phyloP scores from a whole-genome alignment of 257 asterid genomes.

The Coffea canephora region DNA sequence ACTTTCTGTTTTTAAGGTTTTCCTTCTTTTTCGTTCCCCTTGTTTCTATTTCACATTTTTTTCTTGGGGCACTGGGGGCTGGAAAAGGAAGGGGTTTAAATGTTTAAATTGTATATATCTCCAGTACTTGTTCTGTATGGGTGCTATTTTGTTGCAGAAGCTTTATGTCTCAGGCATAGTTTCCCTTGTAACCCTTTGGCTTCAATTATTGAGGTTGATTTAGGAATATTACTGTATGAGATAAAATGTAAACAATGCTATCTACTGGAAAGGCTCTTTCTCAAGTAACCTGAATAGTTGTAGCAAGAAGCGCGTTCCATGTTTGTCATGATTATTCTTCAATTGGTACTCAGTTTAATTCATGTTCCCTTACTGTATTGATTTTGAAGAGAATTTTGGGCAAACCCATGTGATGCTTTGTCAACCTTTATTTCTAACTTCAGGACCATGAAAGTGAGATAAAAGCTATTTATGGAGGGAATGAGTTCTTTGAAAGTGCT shows the following conservation, averaged over 20 bases:
- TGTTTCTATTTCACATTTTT: neutral
- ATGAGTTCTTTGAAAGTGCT: conserved; percentile 66
- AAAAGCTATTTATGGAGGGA: conserved; percentile 84
- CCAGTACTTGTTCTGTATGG: neutral
- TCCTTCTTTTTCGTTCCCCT: neutral
- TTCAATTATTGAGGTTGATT: neutral
- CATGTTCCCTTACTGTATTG: neutral
- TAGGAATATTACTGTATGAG: no score
- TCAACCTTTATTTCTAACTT: conserved; percentile 14
- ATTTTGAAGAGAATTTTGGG: neutral
- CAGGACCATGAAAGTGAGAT: conserved; percentile 82
- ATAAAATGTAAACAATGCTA: no score
- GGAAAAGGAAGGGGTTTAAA: neutral
- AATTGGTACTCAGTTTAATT: neutral
- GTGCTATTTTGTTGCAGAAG: neutral
- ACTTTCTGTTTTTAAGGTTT: neutral
- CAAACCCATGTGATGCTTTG: neutral
- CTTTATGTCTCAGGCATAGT: neutral
- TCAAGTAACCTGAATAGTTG: no score
- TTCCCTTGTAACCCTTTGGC: neutral
- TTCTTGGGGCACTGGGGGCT: neutral
- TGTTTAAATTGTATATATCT: neutral
- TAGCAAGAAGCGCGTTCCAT: no score
- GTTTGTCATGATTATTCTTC: neutral
- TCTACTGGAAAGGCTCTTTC: no score